phyloP scores from a whole-genome alignment of 1,139 yeast species.

The Nematodospora anomalae region DNA sequence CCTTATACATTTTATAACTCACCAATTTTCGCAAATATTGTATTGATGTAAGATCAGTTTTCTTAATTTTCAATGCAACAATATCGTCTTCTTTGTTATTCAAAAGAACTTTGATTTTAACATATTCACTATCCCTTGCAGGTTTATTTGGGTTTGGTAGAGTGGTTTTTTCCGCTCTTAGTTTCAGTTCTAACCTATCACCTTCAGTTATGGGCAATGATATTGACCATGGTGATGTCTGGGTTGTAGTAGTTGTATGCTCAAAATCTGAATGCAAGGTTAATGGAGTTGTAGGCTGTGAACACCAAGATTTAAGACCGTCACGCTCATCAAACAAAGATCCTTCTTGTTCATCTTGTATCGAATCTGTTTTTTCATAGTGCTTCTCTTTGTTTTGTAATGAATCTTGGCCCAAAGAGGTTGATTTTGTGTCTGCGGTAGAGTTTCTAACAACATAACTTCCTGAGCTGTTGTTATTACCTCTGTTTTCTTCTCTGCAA shows the following conservation, averaged over 20 bases:
- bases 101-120: constrained; percentile 34
- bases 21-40: constrained; percentile 32
- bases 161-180: neutral
- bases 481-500: neutral
- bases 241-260: too few species aligned
- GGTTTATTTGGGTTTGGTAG: neutral
- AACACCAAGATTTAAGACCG: neutral
- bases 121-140: constrained; percentile 18
- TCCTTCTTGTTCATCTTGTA: constrained; percentile 5
- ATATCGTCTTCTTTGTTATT: constrained; percentile 35
- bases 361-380: neutral
- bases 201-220: constrained; percentile 2
- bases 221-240: too few species aligned
- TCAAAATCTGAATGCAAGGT: constrained; percentile 8
- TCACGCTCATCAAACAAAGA: constrained; percentile 6
- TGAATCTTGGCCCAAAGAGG: constrained; percentile 1
- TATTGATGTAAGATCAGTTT: constrained; percentile 28
- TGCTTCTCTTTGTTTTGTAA: neutral
- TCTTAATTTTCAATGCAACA: constrained; percentile 30
- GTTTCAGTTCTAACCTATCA: constrained; percentile 5
- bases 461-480: constrained; percentile 1
- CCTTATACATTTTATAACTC: constrained; percentile 36
- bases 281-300: constrained; percentile 9
- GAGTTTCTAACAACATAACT: neutral
- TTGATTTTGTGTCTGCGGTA: neutral